Conservation (phyloP, 768 basidiomycete species). For the Boletus speciosus region DNA sequence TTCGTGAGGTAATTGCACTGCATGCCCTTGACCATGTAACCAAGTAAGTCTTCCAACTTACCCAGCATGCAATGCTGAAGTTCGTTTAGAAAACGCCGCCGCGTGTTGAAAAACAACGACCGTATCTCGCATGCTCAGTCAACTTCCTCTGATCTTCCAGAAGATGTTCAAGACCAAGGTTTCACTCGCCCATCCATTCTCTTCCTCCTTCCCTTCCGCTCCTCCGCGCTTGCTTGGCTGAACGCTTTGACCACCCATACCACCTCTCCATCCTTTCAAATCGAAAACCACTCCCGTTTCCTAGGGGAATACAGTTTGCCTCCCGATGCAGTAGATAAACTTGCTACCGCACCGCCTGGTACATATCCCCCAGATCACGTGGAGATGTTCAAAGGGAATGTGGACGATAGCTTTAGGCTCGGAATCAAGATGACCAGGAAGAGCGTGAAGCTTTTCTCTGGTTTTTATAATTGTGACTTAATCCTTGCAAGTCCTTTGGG, state of each 20-base stretch:
- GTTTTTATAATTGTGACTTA: constrained; percentile 88
- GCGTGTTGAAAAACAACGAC: constrained; percentile 91
- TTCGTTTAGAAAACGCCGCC: constrained; percentile 73
- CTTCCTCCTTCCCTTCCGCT: constrained; percentile 90
- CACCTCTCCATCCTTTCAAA: constrained; percentile 67
- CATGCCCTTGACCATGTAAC: constrained; percentile 88
- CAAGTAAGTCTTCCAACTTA: constrained; percentile 49
- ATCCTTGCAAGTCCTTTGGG: constrained; percentile 94
- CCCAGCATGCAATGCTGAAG: not conserved
- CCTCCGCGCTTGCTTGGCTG: constrained; percentile 80
- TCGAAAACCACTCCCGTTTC: constrained; percentile 87
- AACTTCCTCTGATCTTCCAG: constrained; percentile 51
- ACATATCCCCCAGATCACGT: constrained; percentile 87
- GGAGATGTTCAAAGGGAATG: constrained; percentile 93
- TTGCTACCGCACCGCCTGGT: constrained; percentile 67
- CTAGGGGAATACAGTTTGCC: constrained; percentile 80
- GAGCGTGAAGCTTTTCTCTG: constrained; percentile 85
- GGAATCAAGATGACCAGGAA: constrained; percentile 92
- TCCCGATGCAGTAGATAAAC: constrained; percentile 73
- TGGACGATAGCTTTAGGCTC: constrained; percentile 91
- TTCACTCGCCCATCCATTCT: constrained; percentile 96
- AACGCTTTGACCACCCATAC: constrained; percentile 75
- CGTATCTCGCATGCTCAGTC: constrained; percentile 73
- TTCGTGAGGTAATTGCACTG: constrained; percentile 68
- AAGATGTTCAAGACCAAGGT: constrained; percentile 91